phyloP scores from a whole-genome alignment of 768 basidiomycete genomes.

The Mrakia blollopis region DNA sequence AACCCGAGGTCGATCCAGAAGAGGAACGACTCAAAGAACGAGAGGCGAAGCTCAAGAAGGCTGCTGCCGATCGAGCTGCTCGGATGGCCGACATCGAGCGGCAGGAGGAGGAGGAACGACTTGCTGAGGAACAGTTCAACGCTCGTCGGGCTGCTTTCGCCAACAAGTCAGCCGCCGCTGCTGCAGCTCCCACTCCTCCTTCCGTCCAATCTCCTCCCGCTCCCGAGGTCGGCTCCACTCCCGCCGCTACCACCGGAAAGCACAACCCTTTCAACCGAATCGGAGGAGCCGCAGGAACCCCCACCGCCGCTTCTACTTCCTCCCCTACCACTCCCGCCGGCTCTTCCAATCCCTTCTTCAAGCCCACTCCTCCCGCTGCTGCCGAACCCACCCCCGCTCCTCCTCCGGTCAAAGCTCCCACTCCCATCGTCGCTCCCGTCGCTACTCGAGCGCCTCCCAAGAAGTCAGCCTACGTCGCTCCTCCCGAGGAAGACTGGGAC shows the following conservation, averaged over 20 bases:
- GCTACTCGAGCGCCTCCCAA: conserved; percentile 44
- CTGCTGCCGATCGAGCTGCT: conserved; percentile 60
- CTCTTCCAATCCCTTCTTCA: conserved; percentile 72
- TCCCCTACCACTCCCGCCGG: conserved; percentile 45
- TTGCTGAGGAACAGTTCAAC: conserved; percentile 49
- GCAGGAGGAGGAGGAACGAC: conserved; percentile 64
- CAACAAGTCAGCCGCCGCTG: conserved; percentile 26
- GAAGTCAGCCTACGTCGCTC: conserved; percentile 52
- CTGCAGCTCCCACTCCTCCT: conserved; percentile 44
- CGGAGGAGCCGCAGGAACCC: conserved; percentile 43
- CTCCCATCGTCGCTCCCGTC: conserved; percentile 36
- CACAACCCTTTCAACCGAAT: conserved; percentile 65
- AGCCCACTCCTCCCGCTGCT: conserved; percentile 40
- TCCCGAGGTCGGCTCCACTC: conserved; percentile 33
- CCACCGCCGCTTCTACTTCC: conserved; percentile 39
- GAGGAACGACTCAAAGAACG: conserved; percentile 64
- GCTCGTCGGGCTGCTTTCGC: conserved; percentile 32
- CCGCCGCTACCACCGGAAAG: conserved; percentile 17
- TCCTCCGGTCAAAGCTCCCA: conserved; percentile 38
- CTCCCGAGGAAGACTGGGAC: conserved; percentile 73
- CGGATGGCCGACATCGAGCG: conserved; percentile 55
- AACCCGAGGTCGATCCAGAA: conserved; percentile 72
- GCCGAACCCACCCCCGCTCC: conserved; percentile 44
- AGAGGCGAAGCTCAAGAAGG: conserved; percentile 66
- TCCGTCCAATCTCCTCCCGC: conserved; percentile 40